These are phyloP conservation scores for Cutaneotrichosporon sp. DNA, from an alignment of 1,284 basidiomycete species.

Conservation along the genomic window DNA sequence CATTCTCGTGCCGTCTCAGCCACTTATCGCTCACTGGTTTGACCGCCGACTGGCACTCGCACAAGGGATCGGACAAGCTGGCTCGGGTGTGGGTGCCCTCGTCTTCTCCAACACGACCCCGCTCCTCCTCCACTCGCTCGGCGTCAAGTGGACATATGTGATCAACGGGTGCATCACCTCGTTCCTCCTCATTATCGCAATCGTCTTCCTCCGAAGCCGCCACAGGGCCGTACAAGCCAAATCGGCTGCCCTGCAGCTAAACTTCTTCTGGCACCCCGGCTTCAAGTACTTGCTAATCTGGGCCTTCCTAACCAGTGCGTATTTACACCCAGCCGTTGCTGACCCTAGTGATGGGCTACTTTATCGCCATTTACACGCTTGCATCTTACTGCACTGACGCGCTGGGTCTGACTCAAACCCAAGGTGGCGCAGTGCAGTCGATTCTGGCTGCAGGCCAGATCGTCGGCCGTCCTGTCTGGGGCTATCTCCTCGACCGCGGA, in stretches of 20 bases:
- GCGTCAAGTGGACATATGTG: conserved; percentile 43
- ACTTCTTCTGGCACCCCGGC: conserved; percentile 16
- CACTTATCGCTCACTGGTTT: conserved; percentile 47
- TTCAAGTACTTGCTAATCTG: conserved; percentile 13
- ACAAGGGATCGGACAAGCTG: conserved; percentile 36
- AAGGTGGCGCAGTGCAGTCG: conserved; percentile 49
- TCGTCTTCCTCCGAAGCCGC: conserved; percentile 40
- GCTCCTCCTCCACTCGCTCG: conserved; percentile 31
- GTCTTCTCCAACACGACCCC: conserved; percentile 44
- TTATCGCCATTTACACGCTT: conserved; percentile 49
- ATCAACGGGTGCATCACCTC: conserved; percentile 46
- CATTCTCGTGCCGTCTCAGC: conserved; percentile 39
- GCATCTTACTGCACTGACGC: conserved; percentile 49
- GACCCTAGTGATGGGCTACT: conserved; percentile 46
- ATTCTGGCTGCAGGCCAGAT: conserved; percentile 50
- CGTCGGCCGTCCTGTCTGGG: conserved; percentile 48
- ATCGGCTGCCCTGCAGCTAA: conserved; percentile 11
- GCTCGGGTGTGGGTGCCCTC: conserved; percentile 44
- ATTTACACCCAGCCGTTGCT: background rate
- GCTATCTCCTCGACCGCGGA: conserved; percentile 44
- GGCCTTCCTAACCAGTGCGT: conserved; percentile 19
- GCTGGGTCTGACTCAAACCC: conserved; percentile 45
- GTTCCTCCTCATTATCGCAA: conserved; percentile 39
- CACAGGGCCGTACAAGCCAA: conserved; percentile 28
- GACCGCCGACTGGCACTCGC: conserved; percentile 38